Percentiles rank a stretch among this genome's conserved stretches.
phyloP scores from a whole-genome alignment of 139 green algal species.

The Nannochloris sp. region DNA sequence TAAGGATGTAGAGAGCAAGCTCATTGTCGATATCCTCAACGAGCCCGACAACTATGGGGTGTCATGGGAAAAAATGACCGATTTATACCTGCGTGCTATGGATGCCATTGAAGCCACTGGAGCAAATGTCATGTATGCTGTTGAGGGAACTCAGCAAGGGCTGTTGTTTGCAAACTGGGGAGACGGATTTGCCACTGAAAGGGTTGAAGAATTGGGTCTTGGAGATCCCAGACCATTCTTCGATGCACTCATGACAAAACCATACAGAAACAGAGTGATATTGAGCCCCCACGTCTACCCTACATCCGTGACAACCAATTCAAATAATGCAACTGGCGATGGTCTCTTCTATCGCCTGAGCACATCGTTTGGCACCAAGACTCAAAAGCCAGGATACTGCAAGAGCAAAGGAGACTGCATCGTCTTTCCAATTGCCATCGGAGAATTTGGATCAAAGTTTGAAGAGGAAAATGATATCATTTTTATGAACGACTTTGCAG shows the following conservation, averaged over 20 bases:
- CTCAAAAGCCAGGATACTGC: slow-evolving; percentile 1
- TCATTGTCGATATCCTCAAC: background rate
- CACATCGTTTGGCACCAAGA: slow-evolving; percentile 28
- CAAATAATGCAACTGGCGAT: slow-evolving; percentile 5
- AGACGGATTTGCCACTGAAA: slow-evolving; percentile 23
- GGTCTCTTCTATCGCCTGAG: slow-evolving; percentile 11
- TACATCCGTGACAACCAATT: background rate
- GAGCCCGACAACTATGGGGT: background rate
- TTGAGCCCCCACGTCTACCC: slow-evolving; percentile 11
- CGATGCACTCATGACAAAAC: slow-evolving; percentile 19
- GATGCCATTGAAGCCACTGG: slow-evolving; percentile 6
- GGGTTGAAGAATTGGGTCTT: slow-evolving; percentile 1
- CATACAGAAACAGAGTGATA: slow-evolving; percentile 14
- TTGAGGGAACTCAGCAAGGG: slow-evolving; percentile 15
- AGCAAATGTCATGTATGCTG: slow-evolving; percentile 6
- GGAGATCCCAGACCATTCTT: slow-evolving; percentile 42
- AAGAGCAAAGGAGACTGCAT: slow-evolving; percentile 7
- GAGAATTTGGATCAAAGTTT: slow-evolving; percentile 33
- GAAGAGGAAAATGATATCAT: slow-evolving; percentile 12
- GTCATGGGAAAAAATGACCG: background rate
- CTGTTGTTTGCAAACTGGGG: slow-evolving; percentile 19
- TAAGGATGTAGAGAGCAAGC: background rate
- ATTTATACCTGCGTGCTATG: slow-evolving; percentile 9
- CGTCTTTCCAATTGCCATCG: slow-evolving; percentile 32
- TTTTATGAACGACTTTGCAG: slow-evolving; percentile 23